Conservation (phyloP, 306 rosid species). For the Citrullus mucosospermus region DNA sequence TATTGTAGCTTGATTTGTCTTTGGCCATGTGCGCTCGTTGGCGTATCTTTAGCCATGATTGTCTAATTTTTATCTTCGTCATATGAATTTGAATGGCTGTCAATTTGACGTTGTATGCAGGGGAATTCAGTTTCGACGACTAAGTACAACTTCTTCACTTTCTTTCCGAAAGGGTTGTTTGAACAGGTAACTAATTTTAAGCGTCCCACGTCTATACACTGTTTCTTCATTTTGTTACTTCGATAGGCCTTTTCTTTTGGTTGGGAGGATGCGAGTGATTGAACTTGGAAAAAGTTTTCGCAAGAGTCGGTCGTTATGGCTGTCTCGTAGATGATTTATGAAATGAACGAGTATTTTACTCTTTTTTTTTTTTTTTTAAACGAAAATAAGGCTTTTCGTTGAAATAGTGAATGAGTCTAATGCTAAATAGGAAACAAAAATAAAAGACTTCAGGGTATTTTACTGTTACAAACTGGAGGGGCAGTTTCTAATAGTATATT, state of each 20-base stretch:
- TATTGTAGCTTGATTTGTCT: not conserved
- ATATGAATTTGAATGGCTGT: not conserved
- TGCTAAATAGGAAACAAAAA: too few relatives aligned
- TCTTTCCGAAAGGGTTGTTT: conserved; percentile 84
- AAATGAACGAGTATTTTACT: not conserved
- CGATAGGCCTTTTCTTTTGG: not conserved
- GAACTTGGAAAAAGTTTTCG: not conserved
- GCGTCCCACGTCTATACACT: not conserved
- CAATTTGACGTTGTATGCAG: conserved; percentile 32
- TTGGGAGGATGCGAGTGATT: not conserved
- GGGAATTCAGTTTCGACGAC: conserved; percentile 93
- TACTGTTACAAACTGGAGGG: not conserved
- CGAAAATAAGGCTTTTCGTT: too few relatives aligned
- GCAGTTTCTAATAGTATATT: not conserved
- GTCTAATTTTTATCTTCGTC: not conserved
- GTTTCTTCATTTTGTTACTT: not conserved
- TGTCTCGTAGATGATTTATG: not conserved
- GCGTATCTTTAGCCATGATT: not conserved
- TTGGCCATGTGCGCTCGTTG: not conserved
- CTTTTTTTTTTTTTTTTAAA: too few relatives aligned
- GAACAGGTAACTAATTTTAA: conserved; percentile 63
- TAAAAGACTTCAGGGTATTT: too few relatives aligned
- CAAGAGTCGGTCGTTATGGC: not conserved
- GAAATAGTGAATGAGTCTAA: not conserved
- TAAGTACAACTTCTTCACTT: conserved; percentile 72